Percentiles rank a stretch among this genome's conserved stretches.
Conservation (phyloP, 2,329 filamentous ascomycete genomes). For the Lomentospora prolificans region DNA sequence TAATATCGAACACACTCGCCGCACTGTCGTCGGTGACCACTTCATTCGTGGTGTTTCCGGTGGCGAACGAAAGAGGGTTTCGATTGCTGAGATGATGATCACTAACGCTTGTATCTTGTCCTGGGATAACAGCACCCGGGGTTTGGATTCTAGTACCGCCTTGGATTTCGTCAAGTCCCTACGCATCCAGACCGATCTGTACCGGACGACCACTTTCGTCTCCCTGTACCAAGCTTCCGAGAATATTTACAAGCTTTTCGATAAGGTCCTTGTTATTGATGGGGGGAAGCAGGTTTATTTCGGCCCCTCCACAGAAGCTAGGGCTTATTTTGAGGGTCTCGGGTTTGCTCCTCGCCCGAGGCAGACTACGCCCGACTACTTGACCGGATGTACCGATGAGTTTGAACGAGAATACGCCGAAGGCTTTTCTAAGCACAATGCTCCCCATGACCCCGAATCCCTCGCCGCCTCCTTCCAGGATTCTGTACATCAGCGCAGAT, state of each 20-base stretch:
- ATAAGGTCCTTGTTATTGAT: conserved; percentile 78
- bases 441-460: conserved; percentile 57
- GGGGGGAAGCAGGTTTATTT: conserved; percentile 68
- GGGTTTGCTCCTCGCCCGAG: conserved; percentile 66
- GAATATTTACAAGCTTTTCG: conserved; percentile 68
- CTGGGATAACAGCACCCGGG: conserved; percentile 68
- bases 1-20: conserved; percentile 79
- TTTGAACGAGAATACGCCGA: conserved; percentile 69
- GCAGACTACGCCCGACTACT: conserved; percentile 72
- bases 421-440: conserved; percentile 54
- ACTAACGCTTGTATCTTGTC: conserved; percentile 61
- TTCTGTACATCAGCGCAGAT: conserved; percentile 46
- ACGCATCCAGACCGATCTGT: conserved; percentile 72
- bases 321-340: conserved; percentile 65
- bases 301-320: conserved; percentile 56
- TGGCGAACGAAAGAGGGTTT: conserved; percentile 70
- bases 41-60: conserved; percentile 74
- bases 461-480: conserved; percentile 61
- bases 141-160: conserved; percentile 58
- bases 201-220: conserved; percentile 75
- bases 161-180: conserved; percentile 60
- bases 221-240: conserved; percentile 80
- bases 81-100: conserved; percentile 75
- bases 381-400: conserved; percentile 75
- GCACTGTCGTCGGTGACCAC: conserved; percentile 76